A percentile compares a stretch with the other conserved stretches of the same genome.
Evolutionary conservation across 2,329 filamentous ascomycete species (phyloP).

Genomic region (Akanthomyces uredinophilus): DNA sequence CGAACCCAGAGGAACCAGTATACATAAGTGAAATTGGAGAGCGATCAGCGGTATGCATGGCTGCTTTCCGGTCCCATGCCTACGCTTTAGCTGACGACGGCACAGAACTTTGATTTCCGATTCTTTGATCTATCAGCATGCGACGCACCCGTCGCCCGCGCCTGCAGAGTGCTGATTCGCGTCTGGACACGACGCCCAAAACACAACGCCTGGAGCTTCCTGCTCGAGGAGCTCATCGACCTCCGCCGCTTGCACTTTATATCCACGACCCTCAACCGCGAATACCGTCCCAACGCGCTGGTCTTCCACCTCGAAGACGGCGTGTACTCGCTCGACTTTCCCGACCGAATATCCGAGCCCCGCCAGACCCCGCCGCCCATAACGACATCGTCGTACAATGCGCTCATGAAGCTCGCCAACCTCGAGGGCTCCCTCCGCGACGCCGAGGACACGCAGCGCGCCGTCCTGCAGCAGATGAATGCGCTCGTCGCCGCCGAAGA

Average conservation of each 20-base stretch:
- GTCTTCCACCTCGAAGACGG: conserved; percentile 83
- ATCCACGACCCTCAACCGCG: conserved; percentile 63
- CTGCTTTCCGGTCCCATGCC: background rate
- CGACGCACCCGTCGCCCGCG: conserved; percentile 59
- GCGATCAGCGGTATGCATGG: conserved; percentile 58
- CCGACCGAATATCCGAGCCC: conserved; percentile 40
- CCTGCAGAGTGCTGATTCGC: conserved; percentile 60
- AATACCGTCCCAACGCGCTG: conserved; percentile 75
- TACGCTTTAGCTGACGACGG: conserved; percentile 9
- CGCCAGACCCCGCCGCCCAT: conserved; percentile 41
- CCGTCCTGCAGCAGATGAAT: conserved; percentile 74
- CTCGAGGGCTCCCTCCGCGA: conserved; percentile 90
- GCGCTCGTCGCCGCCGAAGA: conserved; percentile 41
- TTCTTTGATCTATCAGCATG: conserved; percentile 70
- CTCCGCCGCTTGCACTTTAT: conserved; percentile 73
- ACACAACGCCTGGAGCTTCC: conserved; percentile 49
- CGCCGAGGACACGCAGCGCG: conserved; percentile 69
- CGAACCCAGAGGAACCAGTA: conserved; percentile 60
- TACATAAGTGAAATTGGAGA: conserved; percentile 82
- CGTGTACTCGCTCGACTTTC: conserved; percentile 74
- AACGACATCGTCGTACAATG: conserved; percentile 76
- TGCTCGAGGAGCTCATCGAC: conserved; percentile 69
- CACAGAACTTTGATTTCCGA: conserved; percentile 77
- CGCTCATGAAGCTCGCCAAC: conserved; percentile 81
- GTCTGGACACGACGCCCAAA: conserved; percentile 64